phyloP scores from a whole-genome alignment of 2,329 filamentous ascomycete genomes.

The Talaromyces sp. region DNA sequence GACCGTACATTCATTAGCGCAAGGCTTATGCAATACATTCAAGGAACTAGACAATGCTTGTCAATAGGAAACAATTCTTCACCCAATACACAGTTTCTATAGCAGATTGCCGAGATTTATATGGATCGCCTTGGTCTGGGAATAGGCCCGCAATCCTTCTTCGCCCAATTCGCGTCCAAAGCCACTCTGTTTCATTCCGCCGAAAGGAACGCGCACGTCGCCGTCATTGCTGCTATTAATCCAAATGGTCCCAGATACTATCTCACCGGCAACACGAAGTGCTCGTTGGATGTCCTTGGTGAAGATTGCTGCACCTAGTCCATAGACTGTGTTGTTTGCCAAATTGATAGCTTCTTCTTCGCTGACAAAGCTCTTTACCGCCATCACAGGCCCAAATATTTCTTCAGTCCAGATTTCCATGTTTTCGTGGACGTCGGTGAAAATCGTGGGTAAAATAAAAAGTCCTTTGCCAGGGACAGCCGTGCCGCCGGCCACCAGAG shows the following conservation, averaged over 20 bases:
- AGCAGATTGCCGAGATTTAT: slow-evolving; percentile 41
- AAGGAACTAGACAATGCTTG: no score
- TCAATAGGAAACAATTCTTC: no score
- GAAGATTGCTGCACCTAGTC: slow-evolving; percentile 39
- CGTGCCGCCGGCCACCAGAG: slow-evolving; percentile 59
- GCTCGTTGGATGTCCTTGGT: slow-evolving; percentile 37
- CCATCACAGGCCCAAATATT: slow-evolving; percentile 42
- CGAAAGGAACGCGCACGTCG: slow-evolving; percentile 38
- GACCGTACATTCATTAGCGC: no score
- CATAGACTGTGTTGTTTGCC: slow-evolving; percentile 40
- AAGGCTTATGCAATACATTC: no score
- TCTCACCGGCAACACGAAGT: slow-evolving; percentile 36
- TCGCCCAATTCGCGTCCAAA: slow-evolving; percentile 47
- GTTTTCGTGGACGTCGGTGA: slow-evolving; percentile 60
- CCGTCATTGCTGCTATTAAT: slow-evolving; percentile 41
- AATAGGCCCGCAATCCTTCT: slow-evolving; percentile 36
- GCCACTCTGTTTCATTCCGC: slow-evolving; percentile 43
- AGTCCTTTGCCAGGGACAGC: slow-evolving; percentile 34
- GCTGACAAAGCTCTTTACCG: slow-evolving; percentile 33
- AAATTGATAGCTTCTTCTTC: slow-evolving; percentile 36
- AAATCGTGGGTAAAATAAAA: slow-evolving; percentile 85
- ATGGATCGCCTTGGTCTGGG: slow-evolving; percentile 36
- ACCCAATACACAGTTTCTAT: no score
- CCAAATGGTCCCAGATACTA: slow-evolving; percentile 43
- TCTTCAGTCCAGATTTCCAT: slow-evolving; percentile 32